These are phyloP conservation scores for Serendipita vermifera DNA, from an alignment of 768 basidiomycete species.

Conservation along the genomic window DNA sequence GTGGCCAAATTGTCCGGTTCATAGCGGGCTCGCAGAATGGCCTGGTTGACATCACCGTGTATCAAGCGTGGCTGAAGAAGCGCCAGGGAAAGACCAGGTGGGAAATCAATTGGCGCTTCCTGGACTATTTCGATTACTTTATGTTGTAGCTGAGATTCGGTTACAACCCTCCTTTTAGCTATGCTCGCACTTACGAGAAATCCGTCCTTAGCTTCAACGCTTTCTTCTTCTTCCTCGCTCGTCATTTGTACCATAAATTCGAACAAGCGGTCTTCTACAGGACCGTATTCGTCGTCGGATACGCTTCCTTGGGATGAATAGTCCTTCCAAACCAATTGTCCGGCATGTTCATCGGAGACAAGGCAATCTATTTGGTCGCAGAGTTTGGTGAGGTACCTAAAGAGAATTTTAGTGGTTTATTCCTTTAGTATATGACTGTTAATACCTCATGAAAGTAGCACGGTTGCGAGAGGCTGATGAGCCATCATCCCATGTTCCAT, in stretches of 20 bases:
- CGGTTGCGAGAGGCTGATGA: conserved; percentile 38
- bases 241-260: conserved; percentile 43
- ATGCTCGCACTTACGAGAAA: conserved; percentile 37
- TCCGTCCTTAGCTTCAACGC: conserved; percentile 31
- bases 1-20: too few species aligned
- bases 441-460: conserved; percentile 48
- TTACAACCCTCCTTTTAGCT: too few species aligned
- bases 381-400: conserved; percentile 47
- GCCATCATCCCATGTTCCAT: conserved; percentile 43
- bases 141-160: too few species aligned
- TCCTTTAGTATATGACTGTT: not conserved
- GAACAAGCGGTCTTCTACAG: conserved; percentile 32
- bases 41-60: too few species aligned
- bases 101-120: too few species aligned
- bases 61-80: too few species aligned
- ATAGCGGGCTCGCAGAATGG: too few species aligned
- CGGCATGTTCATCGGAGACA: conserved; percentile 36
- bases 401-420: not conserved
- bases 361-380: conserved; percentile 42
- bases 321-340: conserved; percentile 31
- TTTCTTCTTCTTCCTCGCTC: conserved; percentile 45
- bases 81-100: too few species aligned
- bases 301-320: conserved; percentile 20
- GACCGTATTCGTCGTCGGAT: conserved; percentile 24
- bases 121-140: too few species aligned